Percentiles rank a stretch among this genome's conserved stretches.
phyloP scores from a whole-genome alignment of 768 basidiomycete genomes.

The Podaxis rugospora region DNA sequence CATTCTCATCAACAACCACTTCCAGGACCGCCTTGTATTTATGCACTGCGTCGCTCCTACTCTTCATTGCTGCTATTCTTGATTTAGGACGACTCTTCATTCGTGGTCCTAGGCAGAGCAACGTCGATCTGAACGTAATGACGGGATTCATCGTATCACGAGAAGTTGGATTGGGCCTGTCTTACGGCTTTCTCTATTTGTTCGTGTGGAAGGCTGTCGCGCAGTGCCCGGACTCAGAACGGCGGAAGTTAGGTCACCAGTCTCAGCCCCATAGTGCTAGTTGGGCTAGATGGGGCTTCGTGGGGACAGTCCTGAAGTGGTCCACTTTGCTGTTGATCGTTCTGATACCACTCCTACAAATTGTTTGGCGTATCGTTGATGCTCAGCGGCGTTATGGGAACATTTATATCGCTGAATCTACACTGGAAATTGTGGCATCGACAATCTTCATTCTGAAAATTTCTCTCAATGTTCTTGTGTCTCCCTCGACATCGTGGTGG shows the following conservation, averaged over 20 bases:
- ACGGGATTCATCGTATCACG: slow-evolving; percentile 43
- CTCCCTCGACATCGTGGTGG: slow-evolving; percentile 34
- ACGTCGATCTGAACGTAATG: slow-evolving; percentile 22
- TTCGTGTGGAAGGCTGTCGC: slow-evolving; percentile 69
- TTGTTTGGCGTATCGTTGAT: slow-evolving; percentile 53
- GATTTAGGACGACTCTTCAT: slow-evolving; percentile 56
- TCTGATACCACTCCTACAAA: slow-evolving; percentile 51
- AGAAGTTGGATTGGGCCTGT: slow-evolving; percentile 55
- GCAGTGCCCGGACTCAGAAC: slow-evolving; percentile 38
- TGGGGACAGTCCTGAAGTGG: slow-evolving; percentile 52
- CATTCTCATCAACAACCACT: background rate
- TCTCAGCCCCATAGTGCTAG: slow-evolving; percentile 44
- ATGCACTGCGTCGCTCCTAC: slow-evolving; percentile 51
- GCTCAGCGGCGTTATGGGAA: slow-evolving; percentile 33
- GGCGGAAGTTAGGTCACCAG: slow-evolving; percentile 8
- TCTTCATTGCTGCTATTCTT: slow-evolving; percentile 58
- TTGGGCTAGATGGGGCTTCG: slow-evolving; percentile 62
- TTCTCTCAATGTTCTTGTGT: slow-evolving; percentile 49
- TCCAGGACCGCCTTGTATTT: slow-evolving; percentile 33
- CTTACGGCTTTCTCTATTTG: slow-evolving; percentile 54
- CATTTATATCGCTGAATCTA: slow-evolving; percentile 55
- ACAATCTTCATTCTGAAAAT: slow-evolving; percentile 60
- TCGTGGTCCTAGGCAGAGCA: slow-evolving; percentile 25
- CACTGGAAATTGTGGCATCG: slow-evolving; percentile 54
- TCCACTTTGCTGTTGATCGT: slow-evolving; percentile 40